phyloP scores from a whole-genome alignment of 2,329 filamentous ascomycete genomes.

The Periconia macrospinosa region DNA sequence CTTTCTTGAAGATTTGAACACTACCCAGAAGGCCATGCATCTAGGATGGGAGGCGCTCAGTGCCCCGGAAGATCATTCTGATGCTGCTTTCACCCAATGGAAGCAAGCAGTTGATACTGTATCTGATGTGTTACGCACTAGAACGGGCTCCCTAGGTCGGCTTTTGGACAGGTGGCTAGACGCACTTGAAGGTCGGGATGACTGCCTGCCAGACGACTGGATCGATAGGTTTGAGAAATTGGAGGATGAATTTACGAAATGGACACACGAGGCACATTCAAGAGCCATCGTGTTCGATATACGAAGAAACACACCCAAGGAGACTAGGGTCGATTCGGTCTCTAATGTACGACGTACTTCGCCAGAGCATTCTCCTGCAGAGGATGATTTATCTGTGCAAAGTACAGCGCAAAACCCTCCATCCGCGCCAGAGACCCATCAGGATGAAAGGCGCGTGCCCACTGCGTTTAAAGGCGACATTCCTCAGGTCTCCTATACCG shows the following conservation, averaged over 20 bases:
- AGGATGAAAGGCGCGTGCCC: not conserved
- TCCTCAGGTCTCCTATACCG: not conserved
- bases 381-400: not conserved
- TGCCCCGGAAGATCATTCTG: conserved; percentile 34
- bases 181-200: conserved; percentile 76
- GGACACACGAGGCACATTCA: conserved; percentile 77
- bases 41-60: conserved; percentile 68
- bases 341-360: conserved; percentile 1
- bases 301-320: conserved; percentile 24
- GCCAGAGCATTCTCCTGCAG: conserved; percentile 1
- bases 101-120: conserved; percentile 53
- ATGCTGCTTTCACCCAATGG: conserved; percentile 35
- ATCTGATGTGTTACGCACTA: conserved; percentile 65
- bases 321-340: not conserved
- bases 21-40: conserved; percentile 65
- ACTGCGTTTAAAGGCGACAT: conserved; percentile 1
- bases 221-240: conserved; percentile 81
- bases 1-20: conserved; percentile 65
- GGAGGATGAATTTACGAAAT: conserved; percentile 76
- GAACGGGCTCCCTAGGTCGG: conserved; percentile 70
- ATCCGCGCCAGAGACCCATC: not conserved
- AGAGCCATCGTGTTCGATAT: conserved; percentile 69
- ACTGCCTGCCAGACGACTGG: conserved; percentile 85
- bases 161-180: conserved; percentile 86
- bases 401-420: not conserved